phyloP scores from a whole-genome alignment of 495 filamentous ascomycete genomes.

The Penicillium salamii region DNA sequence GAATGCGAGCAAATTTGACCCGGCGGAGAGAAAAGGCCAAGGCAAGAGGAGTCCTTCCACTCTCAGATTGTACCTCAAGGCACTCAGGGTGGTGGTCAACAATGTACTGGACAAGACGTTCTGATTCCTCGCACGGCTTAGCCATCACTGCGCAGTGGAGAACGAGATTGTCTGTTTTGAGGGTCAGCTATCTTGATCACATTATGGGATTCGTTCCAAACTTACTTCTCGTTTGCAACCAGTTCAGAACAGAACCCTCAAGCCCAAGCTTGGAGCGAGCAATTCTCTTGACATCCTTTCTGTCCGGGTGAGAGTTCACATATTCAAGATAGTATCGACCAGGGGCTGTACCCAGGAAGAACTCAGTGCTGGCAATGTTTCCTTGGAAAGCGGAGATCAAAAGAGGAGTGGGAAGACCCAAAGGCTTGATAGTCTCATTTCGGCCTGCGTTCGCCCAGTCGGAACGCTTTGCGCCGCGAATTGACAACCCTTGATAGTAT shows the following conservation, averaged over 20 bases:
- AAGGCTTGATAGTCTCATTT: slow-evolving; percentile 19
- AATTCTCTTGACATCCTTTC: slow-evolving; percentile 55
- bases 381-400: slow-evolving; percentile 55
- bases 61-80: slow-evolving; percentile 52
- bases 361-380: slow-evolving; percentile 60
- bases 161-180: slow-evolving; percentile 52
- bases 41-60: slow-evolving; percentile 59
- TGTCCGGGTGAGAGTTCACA: slow-evolving; percentile 51
- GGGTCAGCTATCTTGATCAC: neutral
- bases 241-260: slow-evolving; percentile 55
- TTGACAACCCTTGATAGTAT: slow-evolving; percentile 69
- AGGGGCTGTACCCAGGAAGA: slow-evolving; percentile 66
- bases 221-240: slow-evolving; percentile 55
- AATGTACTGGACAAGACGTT: slow-evolving; percentile 59
- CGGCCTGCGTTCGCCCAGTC: slow-evolving; percentile 60
- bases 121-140: slow-evolving; percentile 32
- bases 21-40: slow-evolving; percentile 53
- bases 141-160: slow-evolving; percentile 64
- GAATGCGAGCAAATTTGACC: slow-evolving; percentile 49
- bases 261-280: slow-evolving; percentile 52
- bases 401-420: slow-evolving; percentile 47
- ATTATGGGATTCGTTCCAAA: neutral
- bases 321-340: slow-evolving; percentile 61
- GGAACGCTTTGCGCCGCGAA: slow-evolving; percentile 67
- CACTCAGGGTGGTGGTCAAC: slow-evolving; percentile 54